Percentiles rank a stretch among this genome's conserved stretches.
Conservation (phyloP, 306 rosid species). For the Prosopis cineraria region DNA sequence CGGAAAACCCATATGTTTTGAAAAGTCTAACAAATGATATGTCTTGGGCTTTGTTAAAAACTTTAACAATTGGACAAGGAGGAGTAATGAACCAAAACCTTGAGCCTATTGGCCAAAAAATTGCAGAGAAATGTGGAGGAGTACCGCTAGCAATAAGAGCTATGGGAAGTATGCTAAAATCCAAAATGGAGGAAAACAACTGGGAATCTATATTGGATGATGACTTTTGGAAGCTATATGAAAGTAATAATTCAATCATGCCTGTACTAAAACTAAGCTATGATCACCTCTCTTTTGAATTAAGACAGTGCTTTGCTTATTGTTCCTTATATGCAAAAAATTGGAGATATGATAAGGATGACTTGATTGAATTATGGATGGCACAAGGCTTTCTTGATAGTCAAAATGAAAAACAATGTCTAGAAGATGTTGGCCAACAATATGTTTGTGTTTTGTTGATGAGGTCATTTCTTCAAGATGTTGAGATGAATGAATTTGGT, state of each 20-base stretch:
- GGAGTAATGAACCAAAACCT: background rate
- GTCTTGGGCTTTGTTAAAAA: background rate
- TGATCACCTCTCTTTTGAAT: background rate
- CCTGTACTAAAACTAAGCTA: background rate
- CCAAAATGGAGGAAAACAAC: background rate
- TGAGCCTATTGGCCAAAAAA: background rate
- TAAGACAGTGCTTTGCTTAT: background rate
- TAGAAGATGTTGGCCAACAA: background rate
- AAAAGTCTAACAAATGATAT: background rate
- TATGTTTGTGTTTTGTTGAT: background rate
- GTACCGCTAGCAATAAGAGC: constrained; percentile 2
- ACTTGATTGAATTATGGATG: background rate
- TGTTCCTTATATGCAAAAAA: background rate
- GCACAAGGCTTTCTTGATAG: background rate
- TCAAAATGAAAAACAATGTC: background rate
- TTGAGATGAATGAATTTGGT: background rate
- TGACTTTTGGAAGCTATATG: background rate
- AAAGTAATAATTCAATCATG: background rate
- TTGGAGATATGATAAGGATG: background rate
- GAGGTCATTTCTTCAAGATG: background rate
- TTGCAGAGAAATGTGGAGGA: constrained; percentile 4
- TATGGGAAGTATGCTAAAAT: background rate
- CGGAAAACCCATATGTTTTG: background rate
- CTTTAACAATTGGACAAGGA: background rate
- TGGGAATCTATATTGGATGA: background rate